Base-by-base conservation (phyloP, 1,284 basidiomycete species). In the Cerrena zonata region DNA sequence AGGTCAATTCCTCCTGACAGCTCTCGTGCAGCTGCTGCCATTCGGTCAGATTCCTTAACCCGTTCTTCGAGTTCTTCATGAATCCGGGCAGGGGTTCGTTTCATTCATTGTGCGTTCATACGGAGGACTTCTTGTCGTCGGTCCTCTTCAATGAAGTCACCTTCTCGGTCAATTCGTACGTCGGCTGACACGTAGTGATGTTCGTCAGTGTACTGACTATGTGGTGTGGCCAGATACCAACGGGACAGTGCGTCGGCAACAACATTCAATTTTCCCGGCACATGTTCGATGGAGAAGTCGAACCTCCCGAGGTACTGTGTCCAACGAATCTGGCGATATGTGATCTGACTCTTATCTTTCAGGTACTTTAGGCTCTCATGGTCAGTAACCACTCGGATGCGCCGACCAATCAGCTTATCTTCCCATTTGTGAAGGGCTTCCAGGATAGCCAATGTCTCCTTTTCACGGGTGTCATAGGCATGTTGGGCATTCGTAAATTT, bases 181-280 rank as follows among this genome's bases (percentile, higher is more conserved):
- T 53, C 52, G 11, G 48, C 44, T 15, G 11, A 27, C 2, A 47
- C 41, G 18, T 50, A 53, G 1, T 53, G 48, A 23, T 49, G 40
- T 37, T n/a, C n/a, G n/a, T n/a, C n/a, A n/a, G n/a, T n/a, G 43
- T 71, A 50, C 21, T 2, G 2, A 18, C 34, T 22, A 7, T 48
- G 41, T 21, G 18, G 2, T 2, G n/a, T n/a, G n/a, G n/a, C n/a
- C n/a, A n/a, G n/a, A n/a, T n/a, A n/a, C n/a, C n/a, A n/a, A 2
- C 65, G 53, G 0, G 67, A 72, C 22, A 72, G 53, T 0, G 65
- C 64, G 42, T 72, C 69, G 2, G 69, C 61, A 0, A 70, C 40
- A 2, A 55, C 41, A 45, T 72, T 73, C 0, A 53, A 53, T 11
- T 51, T 47, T 0, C 69, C 69, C 0, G 66, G 63, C 24, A 72